A percentile compares a stretch with the other conserved stretches of the same genome.
Evolutionary conservation across 768 basidiomycete species (phyloP).

Genomic region (Mycena galopus): DNA sequence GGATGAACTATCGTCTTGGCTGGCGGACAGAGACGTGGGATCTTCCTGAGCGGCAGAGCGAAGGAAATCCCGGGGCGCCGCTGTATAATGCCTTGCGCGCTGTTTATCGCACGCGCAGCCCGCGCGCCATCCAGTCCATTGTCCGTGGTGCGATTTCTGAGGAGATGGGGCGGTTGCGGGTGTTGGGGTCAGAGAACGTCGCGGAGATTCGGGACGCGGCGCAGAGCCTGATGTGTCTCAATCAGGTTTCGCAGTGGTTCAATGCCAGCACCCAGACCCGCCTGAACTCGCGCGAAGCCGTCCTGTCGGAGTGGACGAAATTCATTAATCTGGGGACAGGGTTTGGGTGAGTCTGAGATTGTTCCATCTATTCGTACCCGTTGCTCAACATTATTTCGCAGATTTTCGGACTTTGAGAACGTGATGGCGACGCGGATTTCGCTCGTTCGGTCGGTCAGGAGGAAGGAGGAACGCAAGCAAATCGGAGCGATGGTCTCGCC

Average conservation of each 20-base stretch:
- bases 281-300: constrained; percentile 49
- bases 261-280: constrained; percentile 47
- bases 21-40: constrained; percentile 99
- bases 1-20: constrained; percentile 82
- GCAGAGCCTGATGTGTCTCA: constrained; percentile 83
- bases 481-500: constrained; percentile 79
- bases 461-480: constrained; percentile 79
- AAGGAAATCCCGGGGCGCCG: constrained; percentile 63
- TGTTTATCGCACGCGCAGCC: constrained; percentile 83
- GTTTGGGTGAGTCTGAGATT: constrained; percentile 75
- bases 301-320: constrained; percentile 52
- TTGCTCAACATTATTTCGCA: constrained; percentile 44
- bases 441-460: constrained; percentile 77
- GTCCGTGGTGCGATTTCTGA: constrained; percentile 64
- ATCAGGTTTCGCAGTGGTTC: constrained; percentile 81
- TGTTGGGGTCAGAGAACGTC: constrained; percentile 83
- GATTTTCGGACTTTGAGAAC: constrained; percentile 82
- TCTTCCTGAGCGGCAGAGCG: constrained; percentile 72
- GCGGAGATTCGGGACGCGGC: constrained; percentile 77
- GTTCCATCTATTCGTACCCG: background rate
- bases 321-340: constrained; percentile 63
- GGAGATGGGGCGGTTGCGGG: constrained; percentile 75
- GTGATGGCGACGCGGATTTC: constrained; percentile 87
- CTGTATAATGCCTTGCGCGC: constrained; percentile 87
- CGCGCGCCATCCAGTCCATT: constrained; percentile 57